A percentile compares a stretch with the other conserved stretches of the same genome.
phyloP scores from a whole-genome alignment of 306 rosid genomes.

The Heteromeles arbutifolia region DNA sequence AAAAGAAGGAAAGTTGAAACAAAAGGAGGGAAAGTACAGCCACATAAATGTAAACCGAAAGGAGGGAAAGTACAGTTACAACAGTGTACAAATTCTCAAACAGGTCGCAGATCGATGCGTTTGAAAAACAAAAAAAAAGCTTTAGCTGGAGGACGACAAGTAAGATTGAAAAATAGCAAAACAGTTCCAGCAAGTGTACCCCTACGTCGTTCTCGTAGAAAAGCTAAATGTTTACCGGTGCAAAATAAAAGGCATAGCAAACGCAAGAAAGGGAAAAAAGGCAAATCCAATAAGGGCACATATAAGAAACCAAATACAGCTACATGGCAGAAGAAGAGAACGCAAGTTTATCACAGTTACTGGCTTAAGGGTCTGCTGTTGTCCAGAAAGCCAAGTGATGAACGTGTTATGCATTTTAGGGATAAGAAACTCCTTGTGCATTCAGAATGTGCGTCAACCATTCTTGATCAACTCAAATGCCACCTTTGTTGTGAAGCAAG shows the following conservation, averaged over 20 bases:
- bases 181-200: slow-evolving; percentile 46
- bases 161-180: slow-evolving; percentile 38
- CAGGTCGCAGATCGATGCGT: slow-evolving; percentile 39
- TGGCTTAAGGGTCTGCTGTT: slow-evolving; percentile 85
- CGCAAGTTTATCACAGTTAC: slow-evolving; percentile 44
- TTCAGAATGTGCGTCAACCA: slow-evolving; percentile 30
- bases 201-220: slow-evolving; percentile 89
- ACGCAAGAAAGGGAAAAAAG: slow-evolving; percentile 41
- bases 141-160: slow-evolving; percentile 39
- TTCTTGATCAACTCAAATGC: slow-evolving; percentile 56
- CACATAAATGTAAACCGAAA: slow-evolving; percentile 31
- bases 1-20: slow-evolving; percentile 37
- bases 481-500: slow-evolving; percentile 63
- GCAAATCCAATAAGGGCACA: slow-evolving; percentile 42
- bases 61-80: slow-evolving; percentile 36
- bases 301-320: slow-evolving; percentile 40
- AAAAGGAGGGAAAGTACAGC: slow-evolving; percentile 31
- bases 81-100: slow-evolving; percentile 33
- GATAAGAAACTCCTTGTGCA: slow-evolving; percentile 40
- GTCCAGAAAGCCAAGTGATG: slow-evolving; percentile 74
- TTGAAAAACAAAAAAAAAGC: slow-evolving; percentile 44
- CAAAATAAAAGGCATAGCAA: slow-evolving; percentile 53
- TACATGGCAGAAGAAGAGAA: slow-evolving; percentile 48
- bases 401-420: slow-evolving; percentile 56
- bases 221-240: slow-evolving; percentile 50